phyloP scores from a whole-genome alignment of 2,329 filamentous ascomycete genomes.

The Ceratocystis colombiana region DNA sequence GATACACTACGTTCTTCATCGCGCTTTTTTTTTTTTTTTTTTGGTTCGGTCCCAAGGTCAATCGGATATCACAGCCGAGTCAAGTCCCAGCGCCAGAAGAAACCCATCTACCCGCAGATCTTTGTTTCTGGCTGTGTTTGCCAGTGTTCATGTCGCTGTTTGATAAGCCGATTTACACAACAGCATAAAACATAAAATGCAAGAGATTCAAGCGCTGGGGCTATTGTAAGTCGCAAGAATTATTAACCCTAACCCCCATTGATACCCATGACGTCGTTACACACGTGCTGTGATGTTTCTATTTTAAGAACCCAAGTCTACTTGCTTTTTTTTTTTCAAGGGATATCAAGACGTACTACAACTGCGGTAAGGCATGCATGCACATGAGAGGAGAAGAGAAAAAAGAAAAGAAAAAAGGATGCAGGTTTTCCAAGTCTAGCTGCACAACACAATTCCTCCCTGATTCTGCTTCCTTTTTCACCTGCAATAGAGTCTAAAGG shows the following conservation, averaged over 20 bases:
- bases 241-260: background rate
- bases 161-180: background rate
- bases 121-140: conserved; percentile 5
- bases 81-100: background rate
- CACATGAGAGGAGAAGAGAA: background rate
- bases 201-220: no score
- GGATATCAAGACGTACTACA: background rate
- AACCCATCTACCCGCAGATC: background rate
- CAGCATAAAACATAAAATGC: no score
- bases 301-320: background rate
- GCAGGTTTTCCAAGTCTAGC: conserved; percentile 5
- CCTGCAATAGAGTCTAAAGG: background rate
- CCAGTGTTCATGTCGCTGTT: background rate
- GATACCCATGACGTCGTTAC: background rate
- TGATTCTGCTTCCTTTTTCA: background rate
- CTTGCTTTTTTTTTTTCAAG: background rate
- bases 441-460: background rate
- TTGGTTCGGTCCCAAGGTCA: no score
- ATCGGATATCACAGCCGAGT: no score
- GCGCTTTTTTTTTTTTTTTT: no score
- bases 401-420: background rate
- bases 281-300: background rate
- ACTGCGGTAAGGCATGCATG: no score
- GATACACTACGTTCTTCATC: no score
- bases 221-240: background rate